Evolutionary conservation across 805 yeast species (phyloP).

Genomic region (Millerozyma miso): DNA sequence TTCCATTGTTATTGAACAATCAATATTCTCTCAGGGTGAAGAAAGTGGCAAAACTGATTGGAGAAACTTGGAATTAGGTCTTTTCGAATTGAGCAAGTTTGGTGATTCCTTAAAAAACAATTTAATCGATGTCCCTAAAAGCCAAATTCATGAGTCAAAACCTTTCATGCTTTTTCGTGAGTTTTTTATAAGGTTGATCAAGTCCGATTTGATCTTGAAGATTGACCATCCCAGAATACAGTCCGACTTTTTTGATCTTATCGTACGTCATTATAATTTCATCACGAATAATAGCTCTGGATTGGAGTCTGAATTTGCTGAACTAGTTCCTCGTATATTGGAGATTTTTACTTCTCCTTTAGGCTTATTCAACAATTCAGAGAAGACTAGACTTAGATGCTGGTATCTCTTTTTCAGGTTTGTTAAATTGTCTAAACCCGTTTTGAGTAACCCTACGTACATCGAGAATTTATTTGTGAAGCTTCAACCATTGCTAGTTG

Average conservation of each 20-base stretch:
- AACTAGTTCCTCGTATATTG: constrained; percentile 55
- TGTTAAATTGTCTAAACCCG: constrained; percentile 69
- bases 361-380: constrained; percentile 74
- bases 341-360: constrained; percentile 74
- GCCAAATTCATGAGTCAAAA: constrained; percentile 59
- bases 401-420: constrained; percentile 90
- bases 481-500: constrained; percentile 57
- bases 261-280: constrained; percentile 72
- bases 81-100: constrained; percentile 73
- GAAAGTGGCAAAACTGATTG: constrained; percentile 45
- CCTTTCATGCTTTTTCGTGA: constrained; percentile 61
- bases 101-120: constrained; percentile 79
- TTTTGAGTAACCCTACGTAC: constrained; percentile 37
- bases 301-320: constrained; percentile 21
- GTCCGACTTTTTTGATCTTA: constrained; percentile 75
- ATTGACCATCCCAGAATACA: constrained; percentile 81
- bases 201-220: constrained; percentile 39
- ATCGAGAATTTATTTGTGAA: constrained; percentile 56
- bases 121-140: constrained; percentile 64
- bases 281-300: constrained; percentile 37
- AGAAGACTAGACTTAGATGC: constrained; percentile 74
- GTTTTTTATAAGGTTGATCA: constrained; percentile 53
- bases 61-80: constrained; percentile 83
- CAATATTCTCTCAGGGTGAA: constrained; percentile 24
- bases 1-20: constrained; percentile 54